Evolutionary conservation across 2,329 filamentous ascomycete species (phyloP).

Genomic region (Hypoxylon sp.): DNA sequence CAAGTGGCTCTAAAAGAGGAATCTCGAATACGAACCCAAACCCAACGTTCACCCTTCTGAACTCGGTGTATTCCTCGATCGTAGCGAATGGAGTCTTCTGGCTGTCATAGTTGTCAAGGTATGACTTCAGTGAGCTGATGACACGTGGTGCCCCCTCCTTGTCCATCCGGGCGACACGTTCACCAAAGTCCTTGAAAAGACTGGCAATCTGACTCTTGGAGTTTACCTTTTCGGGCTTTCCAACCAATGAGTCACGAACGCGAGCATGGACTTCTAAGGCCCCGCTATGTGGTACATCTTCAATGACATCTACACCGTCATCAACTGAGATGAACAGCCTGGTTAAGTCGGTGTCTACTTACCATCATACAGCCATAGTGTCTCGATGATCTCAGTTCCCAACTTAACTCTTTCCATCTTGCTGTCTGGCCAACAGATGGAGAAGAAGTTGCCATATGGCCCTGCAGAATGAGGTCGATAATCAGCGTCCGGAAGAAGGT

Average conservation of each 20-base stretch:
- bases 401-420: slow-evolving; percentile 15
- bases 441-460: slow-evolving; percentile 20
- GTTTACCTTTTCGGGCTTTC: slow-evolving; percentile 13
- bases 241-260: slow-evolving; percentile 23
- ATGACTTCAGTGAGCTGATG: slow-evolving; percentile 18
- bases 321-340: background rate
- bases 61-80: slow-evolving; percentile 23
- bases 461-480: slow-evolving; percentile 20
- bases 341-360: background rate
- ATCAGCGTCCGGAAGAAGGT: slow-evolving; percentile 19
- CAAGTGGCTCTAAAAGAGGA: background rate
- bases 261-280: slow-evolving; percentile 17
- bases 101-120: slow-evolving; percentile 25
- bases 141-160: slow-evolving; percentile 19
- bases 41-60: slow-evolving; percentile 21
- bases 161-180: slow-evolving; percentile 18
- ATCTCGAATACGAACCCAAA: slow-evolving; percentile 20
- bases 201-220: slow-evolving; percentile 23
- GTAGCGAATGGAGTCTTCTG: slow-evolving; percentile 19
- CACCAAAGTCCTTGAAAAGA: slow-evolving; percentile 20
- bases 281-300: slow-evolving; percentile 17
- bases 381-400: slow-evolving; percentile 23
- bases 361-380: slow-evolving; percentile 23
- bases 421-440: slow-evolving; percentile 18
- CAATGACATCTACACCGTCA: slow-evolving; percentile 18